These are phyloP conservation scores for Prunus salicina DNA, from an alignment of 306 rosid species.

Conservation along the genomic window DNA sequence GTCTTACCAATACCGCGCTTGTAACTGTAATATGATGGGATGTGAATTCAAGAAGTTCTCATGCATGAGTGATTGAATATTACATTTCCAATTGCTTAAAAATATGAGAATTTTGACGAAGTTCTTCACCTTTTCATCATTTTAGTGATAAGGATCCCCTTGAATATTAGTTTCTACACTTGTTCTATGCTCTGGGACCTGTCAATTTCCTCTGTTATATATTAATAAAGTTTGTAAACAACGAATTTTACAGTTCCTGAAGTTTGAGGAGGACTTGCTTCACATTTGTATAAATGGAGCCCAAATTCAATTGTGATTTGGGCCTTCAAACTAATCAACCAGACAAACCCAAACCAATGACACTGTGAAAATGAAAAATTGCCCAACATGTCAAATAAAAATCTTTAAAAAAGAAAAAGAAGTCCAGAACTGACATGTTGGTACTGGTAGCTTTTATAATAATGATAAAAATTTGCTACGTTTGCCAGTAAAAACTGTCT, in stretches of 20 bases:
- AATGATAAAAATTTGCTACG: background rate
- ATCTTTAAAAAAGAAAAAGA: background rate
- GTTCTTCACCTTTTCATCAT: background rate
- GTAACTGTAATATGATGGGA: background rate
- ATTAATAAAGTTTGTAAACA: background rate
- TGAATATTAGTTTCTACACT: background rate
- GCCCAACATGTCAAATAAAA: background rate
- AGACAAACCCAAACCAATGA: background rate
- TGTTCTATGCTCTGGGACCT: background rate
- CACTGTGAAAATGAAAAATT: background rate
- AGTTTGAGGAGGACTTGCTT: background rate
- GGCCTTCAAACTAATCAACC: background rate
- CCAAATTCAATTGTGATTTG: background rate
- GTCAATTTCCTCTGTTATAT: background rate
- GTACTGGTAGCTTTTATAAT: background rate
- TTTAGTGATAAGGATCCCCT: background rate
- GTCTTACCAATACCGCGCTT: background rate
- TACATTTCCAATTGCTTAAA: background rate
- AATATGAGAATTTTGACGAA: background rate
- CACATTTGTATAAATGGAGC: background rate
- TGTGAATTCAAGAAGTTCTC: background rate
- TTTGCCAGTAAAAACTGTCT: slow-evolving; percentile 10
- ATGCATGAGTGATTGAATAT: background rate
- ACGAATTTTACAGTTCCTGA: background rate
- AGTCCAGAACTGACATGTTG: slow-evolving; percentile 2